Conservation (phyloP, 768 basidiomycete genomes). For the Auricularia cornea region DNA sequence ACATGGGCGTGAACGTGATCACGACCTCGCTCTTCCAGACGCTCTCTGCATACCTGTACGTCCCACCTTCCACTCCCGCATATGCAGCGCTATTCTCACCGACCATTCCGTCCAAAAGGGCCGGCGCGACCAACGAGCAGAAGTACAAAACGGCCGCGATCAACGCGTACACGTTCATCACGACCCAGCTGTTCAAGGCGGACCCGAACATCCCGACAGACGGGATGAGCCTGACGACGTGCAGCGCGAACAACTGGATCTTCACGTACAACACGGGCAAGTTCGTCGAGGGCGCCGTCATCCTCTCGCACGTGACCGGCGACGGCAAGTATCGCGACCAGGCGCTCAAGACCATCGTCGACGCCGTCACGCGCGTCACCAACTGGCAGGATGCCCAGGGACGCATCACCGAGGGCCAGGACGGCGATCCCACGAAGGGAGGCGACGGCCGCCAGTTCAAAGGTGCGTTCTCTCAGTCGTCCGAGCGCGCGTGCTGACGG, state of each 20-base stretch:
- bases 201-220: conserved; percentile 36
- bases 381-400: conserved; percentile 42
- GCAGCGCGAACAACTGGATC: conserved; percentile 38
- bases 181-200: conserved; percentile 34
- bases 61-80: background rate
- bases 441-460: background rate
- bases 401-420: conserved; percentile 41
- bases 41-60: background rate
- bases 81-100: too few species aligned
- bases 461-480: background rate
- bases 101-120: conserved; percentile 39
- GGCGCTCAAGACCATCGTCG: conserved; percentile 30
- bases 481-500: background rate
- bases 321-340: conserved; percentile 33
- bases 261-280: conserved; percentile 53
- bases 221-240: conserved; percentile 38
- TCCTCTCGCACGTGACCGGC: conserved; percentile 35
- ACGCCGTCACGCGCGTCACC: conserved; percentile 32
- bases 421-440: background rate
- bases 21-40: background rate
- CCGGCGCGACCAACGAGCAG: conserved; percentile 34
- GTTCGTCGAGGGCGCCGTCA: conserved; percentile 42
- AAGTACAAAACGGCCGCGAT: conserved; percentile 42
- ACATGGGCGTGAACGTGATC: conserved; percentile 44
- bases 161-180: conserved; percentile 41